Conservation (phyloP, 257 asterid species). For the Oldenlandia corymbosa region DNA sequence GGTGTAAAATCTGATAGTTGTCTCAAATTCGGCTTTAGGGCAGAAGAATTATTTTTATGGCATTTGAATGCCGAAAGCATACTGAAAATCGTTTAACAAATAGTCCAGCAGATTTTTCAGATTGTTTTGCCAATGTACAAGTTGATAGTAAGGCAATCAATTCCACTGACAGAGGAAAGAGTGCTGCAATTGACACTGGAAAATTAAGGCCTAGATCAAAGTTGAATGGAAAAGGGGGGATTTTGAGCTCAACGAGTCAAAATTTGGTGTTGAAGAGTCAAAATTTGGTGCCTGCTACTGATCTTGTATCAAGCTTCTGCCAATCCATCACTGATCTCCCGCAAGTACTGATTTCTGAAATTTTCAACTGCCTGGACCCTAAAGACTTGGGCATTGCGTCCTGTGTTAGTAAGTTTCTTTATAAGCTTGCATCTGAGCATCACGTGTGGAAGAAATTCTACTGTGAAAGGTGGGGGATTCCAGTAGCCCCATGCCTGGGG, state of each 20-base stretch:
- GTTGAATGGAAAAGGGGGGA: slow-evolving; percentile 29
- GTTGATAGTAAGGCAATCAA: slow-evolving; percentile 26
- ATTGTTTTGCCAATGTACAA: slow-evolving; percentile 23
- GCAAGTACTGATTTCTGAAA: slow-evolving; percentile 65
- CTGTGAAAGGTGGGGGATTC: slow-evolving; percentile 90
- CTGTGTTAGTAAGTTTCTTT: slow-evolving; percentile 65
- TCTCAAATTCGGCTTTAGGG: slow-evolving; percentile 15
- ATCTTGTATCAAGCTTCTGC: slow-evolving; percentile 19
- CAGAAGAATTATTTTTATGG: slow-evolving; percentile 64
- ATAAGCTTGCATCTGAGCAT: slow-evolving; percentile 72
- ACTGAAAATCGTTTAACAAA: slow-evolving; percentile 31
- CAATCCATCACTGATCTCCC: slow-evolving; percentile 75
- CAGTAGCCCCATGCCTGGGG: slow-evolving; percentile 33
- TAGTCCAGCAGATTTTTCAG: slow-evolving; percentile 28
- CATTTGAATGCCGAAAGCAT: slow-evolving; percentile 76
- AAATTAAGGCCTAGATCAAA: slow-evolving; percentile 21
- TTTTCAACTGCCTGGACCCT: slow-evolving; percentile 75
- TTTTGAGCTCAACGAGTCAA: too few relatives aligned
- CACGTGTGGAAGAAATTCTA: slow-evolving; percentile 88
- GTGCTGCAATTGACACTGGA: slow-evolving; percentile 22
- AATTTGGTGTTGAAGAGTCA: slow-evolving; percentile 8
- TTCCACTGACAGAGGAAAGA: slow-evolving; percentile 16
- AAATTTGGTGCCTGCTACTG: slow-evolving; percentile 25
- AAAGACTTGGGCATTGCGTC: slow-evolving; percentile 84
- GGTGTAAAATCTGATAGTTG: slow-evolving; percentile 5